Conservation (phyloP, 176 grass and related monocot species). For the Juncus inflexus region DNA sequence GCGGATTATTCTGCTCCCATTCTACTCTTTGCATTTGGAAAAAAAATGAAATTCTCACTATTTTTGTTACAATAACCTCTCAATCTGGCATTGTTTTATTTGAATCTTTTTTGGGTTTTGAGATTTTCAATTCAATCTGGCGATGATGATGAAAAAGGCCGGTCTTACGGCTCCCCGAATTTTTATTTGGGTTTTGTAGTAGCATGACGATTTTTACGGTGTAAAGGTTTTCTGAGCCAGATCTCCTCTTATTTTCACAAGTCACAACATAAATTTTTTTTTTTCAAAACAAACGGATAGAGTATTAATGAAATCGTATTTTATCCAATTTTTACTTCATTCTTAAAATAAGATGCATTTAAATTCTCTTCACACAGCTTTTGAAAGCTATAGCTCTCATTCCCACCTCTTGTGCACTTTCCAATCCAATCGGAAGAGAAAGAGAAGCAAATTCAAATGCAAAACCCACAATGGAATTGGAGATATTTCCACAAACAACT, state of each 20-base stretch:
- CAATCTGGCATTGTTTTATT: no score
- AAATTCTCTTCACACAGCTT: slow-evolving; percentile 11
- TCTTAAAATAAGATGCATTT: slow-evolving; percentile 11
- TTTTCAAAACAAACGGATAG: not conserved
- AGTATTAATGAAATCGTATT: not conserved
- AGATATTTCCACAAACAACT: slow-evolving; percentile 19
- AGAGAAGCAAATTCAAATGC: slow-evolving; percentile 3
- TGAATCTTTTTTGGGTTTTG: no score
- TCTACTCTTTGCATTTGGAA: no score
- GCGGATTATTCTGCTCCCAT: no score
- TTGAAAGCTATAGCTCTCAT: not conserved
- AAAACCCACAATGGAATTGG: not conserved
- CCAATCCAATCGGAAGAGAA: not conserved
- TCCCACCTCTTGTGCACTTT: not conserved
- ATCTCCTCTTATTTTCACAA: not conserved
- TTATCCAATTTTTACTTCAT: not conserved
- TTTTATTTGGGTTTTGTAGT: slow-evolving; percentile 24
- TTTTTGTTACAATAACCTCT: no score
- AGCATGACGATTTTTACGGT: slow-evolving; percentile 17
- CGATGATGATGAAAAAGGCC: slow-evolving; percentile 27
- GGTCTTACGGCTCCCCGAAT: slow-evolving; percentile 20
- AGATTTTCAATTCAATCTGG: not conserved
- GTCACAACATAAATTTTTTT: not conserved
- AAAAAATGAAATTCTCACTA: no score
- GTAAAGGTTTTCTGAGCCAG: slow-evolving; percentile 32